phyloP scores from a whole-genome alignment of 2,329 filamentous ascomycete species.

The Cladophialophora exuberans region DNA sequence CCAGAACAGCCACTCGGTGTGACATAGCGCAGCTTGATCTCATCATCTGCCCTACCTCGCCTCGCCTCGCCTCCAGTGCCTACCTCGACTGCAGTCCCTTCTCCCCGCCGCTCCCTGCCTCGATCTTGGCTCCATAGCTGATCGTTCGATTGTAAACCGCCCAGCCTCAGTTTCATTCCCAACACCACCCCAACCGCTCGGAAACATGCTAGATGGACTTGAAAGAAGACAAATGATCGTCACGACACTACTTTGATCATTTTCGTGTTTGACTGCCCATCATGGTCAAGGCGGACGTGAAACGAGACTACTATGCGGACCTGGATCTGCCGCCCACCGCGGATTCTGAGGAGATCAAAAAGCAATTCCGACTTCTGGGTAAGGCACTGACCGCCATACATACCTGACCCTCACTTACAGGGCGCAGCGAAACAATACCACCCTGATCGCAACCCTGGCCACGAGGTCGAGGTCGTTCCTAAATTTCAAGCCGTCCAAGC shows the following conservation, averaged over 20 bases:
- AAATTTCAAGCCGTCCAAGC: conserved; percentile 87
- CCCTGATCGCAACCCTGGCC: conserved; percentile 84
- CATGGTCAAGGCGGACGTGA: conserved; percentile 71
- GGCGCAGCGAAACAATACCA: conserved; percentile 76
- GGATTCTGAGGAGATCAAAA: conserved; percentile 76
- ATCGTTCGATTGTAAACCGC: no score
- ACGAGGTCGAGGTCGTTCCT: conserved; percentile 75
- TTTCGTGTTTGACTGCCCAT: conserved; percentile 8
- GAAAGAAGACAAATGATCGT: conserved; percentile 27
- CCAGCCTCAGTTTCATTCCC: no score
- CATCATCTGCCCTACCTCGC: conserved; percentile 14
- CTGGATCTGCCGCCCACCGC: conserved; percentile 71
- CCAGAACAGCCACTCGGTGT: conserved; percentile 5
- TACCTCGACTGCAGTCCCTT: conserved; percentile 1
- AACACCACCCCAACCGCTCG: background rate
- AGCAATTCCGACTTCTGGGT: conserved; percentile 84
- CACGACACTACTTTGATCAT: conserved; percentile 14
- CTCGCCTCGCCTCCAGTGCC: no score
- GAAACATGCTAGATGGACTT: conserved; percentile 27
- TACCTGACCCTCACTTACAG: conserved; percentile 26
- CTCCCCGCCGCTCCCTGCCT: background rate
- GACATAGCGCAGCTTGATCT: conserved; percentile 12
- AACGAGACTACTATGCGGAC: conserved; percentile 83
- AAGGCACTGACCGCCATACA: conserved; percentile 34
- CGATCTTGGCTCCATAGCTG: conserved; percentile 4